Evolutionary conservation across 768 basidiomycete genomes (phyloP), one percentile per base, ranked within the genome.

Genomic region (Mycena belliarum): DNA sequence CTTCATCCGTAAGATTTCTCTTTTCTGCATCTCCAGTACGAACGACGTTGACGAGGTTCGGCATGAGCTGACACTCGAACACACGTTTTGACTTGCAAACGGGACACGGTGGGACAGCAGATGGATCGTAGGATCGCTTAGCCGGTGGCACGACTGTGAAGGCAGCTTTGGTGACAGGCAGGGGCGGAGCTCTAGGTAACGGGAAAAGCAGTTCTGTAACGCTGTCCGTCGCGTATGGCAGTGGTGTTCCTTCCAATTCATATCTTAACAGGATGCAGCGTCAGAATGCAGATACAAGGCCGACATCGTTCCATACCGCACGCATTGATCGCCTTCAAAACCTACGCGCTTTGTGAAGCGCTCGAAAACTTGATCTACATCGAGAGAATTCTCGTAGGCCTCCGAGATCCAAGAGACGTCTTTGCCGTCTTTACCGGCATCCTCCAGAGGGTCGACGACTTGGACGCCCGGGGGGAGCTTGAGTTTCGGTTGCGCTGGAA

Each of bases 61-160:
- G 96, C 86, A 95, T 96, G 51, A 98, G 78, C 70, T 98, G 96
- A 65, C 90, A 90, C 70, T 98, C 96, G 70, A 97, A 98, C 21
- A 88, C 81, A 16, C 93, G 82, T 42, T 74, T 75, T 3, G 82
- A 78, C 35, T 77, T 74, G 74, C 96, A 98, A 15, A 73, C 66
- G 2, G 85, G 77, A 69, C 96, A 98, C 0, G 71, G 59, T 0
- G 88, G 84, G 28, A 94, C 74, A 9, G 77, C 70, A 0, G 76
- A 65, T 5, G 84, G 73, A 43, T 78, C 71, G 72, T 87, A 97
- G 0, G 73, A 73, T 41, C 84, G 79, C 63, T 80, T 82, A 37
- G 70, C 69, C 2, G 76, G 63, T 12, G 72, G 75, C 1, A 75
- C 71, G n/a, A 85, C 84, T 59, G 79, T 85, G 71, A 86, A 87